Evolutionary conservation across 208 protist species (phyloP).

Genomic region (Crithidia acanthocephali): DNA sequence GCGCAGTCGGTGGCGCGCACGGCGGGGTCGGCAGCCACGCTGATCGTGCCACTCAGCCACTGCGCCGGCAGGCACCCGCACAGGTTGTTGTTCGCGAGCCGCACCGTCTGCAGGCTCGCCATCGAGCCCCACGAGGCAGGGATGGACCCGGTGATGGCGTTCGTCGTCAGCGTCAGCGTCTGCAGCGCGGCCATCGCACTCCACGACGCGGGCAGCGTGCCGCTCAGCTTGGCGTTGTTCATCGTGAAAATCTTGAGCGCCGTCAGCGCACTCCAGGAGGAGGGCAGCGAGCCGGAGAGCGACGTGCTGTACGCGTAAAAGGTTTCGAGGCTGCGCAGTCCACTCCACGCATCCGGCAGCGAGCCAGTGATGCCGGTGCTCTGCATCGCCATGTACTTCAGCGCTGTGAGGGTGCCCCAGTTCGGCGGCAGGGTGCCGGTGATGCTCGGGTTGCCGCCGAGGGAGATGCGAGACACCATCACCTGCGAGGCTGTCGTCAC

Average conservation of each 20-base stretch:
- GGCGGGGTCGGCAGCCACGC: slow-evolving; percentile 6
- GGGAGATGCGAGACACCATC: slow-evolving; percentile 52
- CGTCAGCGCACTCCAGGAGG: slow-evolving; percentile 29
- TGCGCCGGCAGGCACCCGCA: slow-evolving; percentile 15
- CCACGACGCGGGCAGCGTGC: slow-evolving; percentile 28
- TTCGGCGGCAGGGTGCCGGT: slow-evolving; percentile 17
- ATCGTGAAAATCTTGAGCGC: slow-evolving; percentile 49
- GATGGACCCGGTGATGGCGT: slow-evolving; percentile 16
- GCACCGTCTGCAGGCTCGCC: slow-evolving; percentile 1
- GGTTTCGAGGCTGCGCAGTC: slow-evolving; percentile 12
- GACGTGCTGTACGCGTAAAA: slow-evolving; percentile 20
- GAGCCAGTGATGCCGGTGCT: slow-evolving; percentile 15
- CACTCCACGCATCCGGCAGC: slow-evolving; percentile 6
- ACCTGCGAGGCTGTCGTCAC: slow-evolving; percentile 35
- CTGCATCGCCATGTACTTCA: slow-evolving; percentile 12
- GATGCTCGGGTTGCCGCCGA: slow-evolving; percentile 31
- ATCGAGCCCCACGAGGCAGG: slow-evolving; percentile 11
- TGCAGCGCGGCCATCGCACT: slow-evolving; percentile 19
- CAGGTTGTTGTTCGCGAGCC: slow-evolving; percentile 11
- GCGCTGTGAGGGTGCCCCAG: slow-evolving; percentile 13
- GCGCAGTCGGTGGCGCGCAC: slow-evolving; percentile 11
- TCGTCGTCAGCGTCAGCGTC: slow-evolving; percentile 6
- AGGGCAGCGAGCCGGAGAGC: slow-evolving; percentile 31
- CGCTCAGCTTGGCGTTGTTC: slow-evolving; percentile 33
- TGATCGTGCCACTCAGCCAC: slow-evolving; percentile 8